These are phyloP conservation scores for Panicum virgatum DNA, from an alignment of 202 grass and related monocot genomes.

Conservation along the genomic window DNA sequence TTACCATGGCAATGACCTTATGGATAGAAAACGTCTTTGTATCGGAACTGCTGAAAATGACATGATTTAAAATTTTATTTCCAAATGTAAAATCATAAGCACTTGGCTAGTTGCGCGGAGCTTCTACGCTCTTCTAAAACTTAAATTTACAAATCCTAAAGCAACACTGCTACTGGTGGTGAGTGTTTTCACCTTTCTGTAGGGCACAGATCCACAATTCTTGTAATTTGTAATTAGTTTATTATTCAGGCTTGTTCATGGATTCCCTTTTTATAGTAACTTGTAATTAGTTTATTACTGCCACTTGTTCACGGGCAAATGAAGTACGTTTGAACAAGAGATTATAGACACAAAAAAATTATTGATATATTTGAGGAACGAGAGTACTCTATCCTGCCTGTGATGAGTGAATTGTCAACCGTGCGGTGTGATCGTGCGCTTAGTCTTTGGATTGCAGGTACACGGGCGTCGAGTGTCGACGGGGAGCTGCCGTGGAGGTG, in stretches of 20 bases:
- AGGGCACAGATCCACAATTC: not conserved
- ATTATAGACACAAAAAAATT: not conserved
- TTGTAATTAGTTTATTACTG: not conserved
- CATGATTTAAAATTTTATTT: not conserved
- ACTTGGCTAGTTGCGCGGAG: not conserved
- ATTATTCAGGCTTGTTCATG: not conserved
- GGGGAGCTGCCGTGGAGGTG: too few species aligned
- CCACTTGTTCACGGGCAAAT: not conserved
- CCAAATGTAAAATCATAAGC: not conserved
- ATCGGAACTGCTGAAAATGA: not conserved
- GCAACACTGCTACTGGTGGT: not conserved
- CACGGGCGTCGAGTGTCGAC: too few species aligned
- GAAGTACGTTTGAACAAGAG: not conserved
- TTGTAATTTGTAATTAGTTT: not conserved
- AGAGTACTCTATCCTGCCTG: too few species aligned
- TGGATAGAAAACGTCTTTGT: not conserved
- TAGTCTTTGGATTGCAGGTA: too few species aligned
- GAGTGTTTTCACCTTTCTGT: not conserved
- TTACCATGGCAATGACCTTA: conserved; percentile 15
- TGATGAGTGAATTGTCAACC: too few species aligned
- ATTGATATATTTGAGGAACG: not conserved
- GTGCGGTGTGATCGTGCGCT: too few species aligned
- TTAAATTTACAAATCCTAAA: not conserved
- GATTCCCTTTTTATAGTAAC: not conserved
- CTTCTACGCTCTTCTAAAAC: not conserved